Evolutionary conservation across 2,329 filamentous ascomycete genomes (phyloP).

Genomic region (Sarocladiaceae sp.): DNA sequence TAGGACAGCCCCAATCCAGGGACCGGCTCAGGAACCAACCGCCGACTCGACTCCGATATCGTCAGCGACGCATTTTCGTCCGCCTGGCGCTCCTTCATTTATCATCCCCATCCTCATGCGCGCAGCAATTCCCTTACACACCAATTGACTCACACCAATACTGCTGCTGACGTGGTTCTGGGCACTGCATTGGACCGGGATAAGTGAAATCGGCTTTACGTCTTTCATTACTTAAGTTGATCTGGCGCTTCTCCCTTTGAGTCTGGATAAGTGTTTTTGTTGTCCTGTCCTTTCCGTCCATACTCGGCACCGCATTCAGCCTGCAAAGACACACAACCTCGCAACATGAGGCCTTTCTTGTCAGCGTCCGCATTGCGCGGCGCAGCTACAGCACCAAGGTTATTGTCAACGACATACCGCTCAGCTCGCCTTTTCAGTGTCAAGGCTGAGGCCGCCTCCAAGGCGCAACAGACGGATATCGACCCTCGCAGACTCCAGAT

Average conservation of each 20-base stretch:
- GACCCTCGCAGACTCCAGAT: conserved; percentile 73
- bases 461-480: conserved; percentile 56
- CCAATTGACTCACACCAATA: no score
- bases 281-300: background rate
- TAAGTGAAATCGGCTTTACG: no score
- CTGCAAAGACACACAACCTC: conserved; percentile 10
- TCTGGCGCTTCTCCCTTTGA: no score
- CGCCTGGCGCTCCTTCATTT: background rate
- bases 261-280: no score
- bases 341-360: conserved; percentile 25
- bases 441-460: conserved; percentile 42
- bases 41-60: conserved; percentile 5
- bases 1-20: conserved; percentile 4
- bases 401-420: conserved; percentile 21
- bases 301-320: background rate
- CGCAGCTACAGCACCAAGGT: conserved; percentile 28
- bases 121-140: no score
- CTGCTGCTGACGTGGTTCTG: no score
- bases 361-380: conserved; percentile 26
- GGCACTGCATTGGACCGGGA: no score
- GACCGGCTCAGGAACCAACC: conserved; percentile 4
- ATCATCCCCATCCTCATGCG: background rate
- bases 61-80: conserved; percentile 4
- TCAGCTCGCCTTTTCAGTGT: conserved; percentile 42
- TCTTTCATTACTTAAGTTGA: no score